A percentile compares a stretch with the other conserved stretches of the same genome.
Evolutionary conservation across 2,329 filamentous ascomycete genomes (phyloP).

Genomic region (Alternaria longipes): DNA sequence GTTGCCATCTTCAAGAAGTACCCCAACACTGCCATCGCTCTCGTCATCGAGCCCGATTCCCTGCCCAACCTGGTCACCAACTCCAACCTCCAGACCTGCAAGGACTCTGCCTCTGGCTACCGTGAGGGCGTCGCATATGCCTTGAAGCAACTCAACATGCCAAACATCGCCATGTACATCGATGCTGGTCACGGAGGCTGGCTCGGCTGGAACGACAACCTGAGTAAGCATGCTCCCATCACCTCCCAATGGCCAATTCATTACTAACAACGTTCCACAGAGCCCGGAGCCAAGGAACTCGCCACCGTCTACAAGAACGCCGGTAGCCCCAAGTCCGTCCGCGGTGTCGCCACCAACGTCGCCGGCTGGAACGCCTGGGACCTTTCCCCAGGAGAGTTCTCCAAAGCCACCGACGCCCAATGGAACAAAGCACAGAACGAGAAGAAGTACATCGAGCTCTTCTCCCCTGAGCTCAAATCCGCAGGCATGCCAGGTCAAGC

Average conservation of each 20-base stretch:
- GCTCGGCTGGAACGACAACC: conserved; percentile 72
- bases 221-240: conserved; percentile 42
- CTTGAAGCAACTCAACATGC: conserved; percentile 65
- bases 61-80: conserved; percentile 73
- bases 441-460: conserved; percentile 61
- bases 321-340: conserved; percentile 58
- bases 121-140: conserved; percentile 67
- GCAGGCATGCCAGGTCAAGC: conserved; percentile 64
- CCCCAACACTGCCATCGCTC: conserved; percentile 54
- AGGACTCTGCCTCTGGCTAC: conserved; percentile 66
- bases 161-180: conserved; percentile 71
- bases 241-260: background rate
- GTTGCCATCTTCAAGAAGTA: conserved; percentile 64
- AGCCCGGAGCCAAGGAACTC: conserved; percentile 62
- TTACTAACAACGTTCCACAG: conserved; percentile 20
- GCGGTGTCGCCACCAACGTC: conserved; percentile 66
- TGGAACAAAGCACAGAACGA: conserved; percentile 61
- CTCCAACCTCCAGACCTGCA: conserved; percentile 62
- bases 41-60: conserved; percentile 68
- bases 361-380: conserved; percentile 67
- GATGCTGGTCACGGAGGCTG: conserved; percentile 73
- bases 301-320: conserved; percentile 59
- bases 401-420: conserved; percentile 45
- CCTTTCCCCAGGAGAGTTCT: conserved; percentile 53
- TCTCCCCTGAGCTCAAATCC: conserved; percentile 59